Percentiles rank a stretch among this genome's conserved stretches.
Evolutionary conservation across 495 filamentous ascomycete genomes (phyloP).

Genomic region (Astrothelium macrocarpum): DNA sequence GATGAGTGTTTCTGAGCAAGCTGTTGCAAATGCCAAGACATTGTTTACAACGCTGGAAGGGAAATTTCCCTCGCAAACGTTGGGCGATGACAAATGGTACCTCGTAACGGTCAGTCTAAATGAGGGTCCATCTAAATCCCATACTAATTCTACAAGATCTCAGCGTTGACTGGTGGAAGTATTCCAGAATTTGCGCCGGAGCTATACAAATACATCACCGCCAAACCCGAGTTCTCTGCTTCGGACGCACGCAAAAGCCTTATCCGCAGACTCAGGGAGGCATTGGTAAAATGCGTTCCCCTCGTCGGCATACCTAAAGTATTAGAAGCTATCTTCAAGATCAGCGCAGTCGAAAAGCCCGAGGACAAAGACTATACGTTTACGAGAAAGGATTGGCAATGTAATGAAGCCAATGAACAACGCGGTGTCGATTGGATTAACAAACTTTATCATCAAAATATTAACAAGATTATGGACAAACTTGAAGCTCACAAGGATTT

Average conservation of each 20-base stretch:
- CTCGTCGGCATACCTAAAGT: constrained; percentile 27
- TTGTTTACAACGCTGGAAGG: constrained; percentile 45
- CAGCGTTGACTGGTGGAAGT: constrained; percentile 23
- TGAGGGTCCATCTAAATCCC: not conserved
- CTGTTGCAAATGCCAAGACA: constrained; percentile 25
- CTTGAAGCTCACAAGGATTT: constrained; percentile 29
- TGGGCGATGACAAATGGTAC: constrained; percentile 49
- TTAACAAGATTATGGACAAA: constrained; percentile 17
- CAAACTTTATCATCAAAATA: constrained; percentile 26
- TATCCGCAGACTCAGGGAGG: constrained; percentile 28
- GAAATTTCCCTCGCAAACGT: constrained; percentile 39
- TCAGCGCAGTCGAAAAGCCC: constrained; percentile 21
- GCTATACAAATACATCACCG: constrained; percentile 28
- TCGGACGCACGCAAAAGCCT: constrained; percentile 25
- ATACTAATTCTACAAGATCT: constrained; percentile 13
- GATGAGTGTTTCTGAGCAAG: constrained; percentile 24
- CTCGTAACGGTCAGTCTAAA: constrained; percentile 38
- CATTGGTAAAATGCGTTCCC: constrained; percentile 27
- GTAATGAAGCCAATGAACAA: constrained; percentile 25
- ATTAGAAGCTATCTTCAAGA: constrained; percentile 28
- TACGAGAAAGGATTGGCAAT: constrained; percentile 30
- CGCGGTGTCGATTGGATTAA: constrained; percentile 26
- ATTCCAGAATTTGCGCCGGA: constrained; percentile 23
- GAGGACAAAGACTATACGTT: constrained; percentile 33
- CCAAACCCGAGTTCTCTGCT: constrained; percentile 21